phyloP scores from a whole-genome alignment of 345 rosid genomes.

The Gossypium stocksii region DNA sequence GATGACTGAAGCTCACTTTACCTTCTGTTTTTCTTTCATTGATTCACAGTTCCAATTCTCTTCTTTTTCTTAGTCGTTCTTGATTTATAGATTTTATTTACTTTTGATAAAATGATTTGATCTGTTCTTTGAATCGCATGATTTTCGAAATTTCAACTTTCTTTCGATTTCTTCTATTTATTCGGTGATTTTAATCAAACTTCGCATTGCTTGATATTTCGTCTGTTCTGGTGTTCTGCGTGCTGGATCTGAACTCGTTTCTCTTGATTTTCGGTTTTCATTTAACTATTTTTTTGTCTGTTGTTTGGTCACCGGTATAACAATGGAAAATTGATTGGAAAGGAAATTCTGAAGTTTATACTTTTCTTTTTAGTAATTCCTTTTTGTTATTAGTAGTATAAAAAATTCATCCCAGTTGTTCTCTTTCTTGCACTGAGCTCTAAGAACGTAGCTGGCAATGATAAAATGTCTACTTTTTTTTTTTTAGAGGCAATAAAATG shows the following conservation, averaged over 20 bases:
- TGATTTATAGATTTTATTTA: neutral
- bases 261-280: neutral
- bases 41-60: slow-evolving; percentile 1
- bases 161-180: neutral
- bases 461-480: too few species aligned
- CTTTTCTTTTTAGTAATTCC: neutral
- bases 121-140: neutral
- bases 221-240: neutral
- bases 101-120: neutral
- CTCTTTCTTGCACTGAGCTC: neutral
- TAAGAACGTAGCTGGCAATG: neutral
- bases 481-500: neutral
- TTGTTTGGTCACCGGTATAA: neutral
- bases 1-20: neutral
- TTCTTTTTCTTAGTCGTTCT: neutral
- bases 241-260: slow-evolving; percentile 19
- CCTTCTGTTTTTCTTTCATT: neutral
- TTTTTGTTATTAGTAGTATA: neutral
- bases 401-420: neutral
- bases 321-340: neutral
- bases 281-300: neutral
- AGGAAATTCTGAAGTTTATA: neutral
- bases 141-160: slow-evolving; percentile 4
- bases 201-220: slow-evolving; percentile 1
- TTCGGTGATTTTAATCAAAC: neutral